phyloP scores from a whole-genome alignment of 2,329 filamentous ascomycete species.

The Arthrobotrys iridis region DNA sequence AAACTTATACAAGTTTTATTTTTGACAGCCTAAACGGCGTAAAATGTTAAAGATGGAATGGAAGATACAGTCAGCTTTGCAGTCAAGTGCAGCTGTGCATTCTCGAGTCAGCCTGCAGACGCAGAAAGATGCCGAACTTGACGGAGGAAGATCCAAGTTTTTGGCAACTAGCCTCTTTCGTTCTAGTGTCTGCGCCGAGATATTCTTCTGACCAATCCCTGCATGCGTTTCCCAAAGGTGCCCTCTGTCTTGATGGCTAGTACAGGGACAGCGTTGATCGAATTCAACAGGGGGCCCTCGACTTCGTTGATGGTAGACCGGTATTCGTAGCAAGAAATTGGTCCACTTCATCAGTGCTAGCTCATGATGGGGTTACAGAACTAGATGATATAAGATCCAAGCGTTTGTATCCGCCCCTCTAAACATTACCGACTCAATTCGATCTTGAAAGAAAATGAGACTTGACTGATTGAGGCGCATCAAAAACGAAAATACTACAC shows the following conservation, averaged over 20 bases:
- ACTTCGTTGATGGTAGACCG: neutral
- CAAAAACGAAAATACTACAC: neutral
- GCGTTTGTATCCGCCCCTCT: neutral
- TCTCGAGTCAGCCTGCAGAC: neutral
- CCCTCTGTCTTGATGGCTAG: constrained; percentile 6
- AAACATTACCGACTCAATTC: neutral
- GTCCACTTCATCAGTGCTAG: neutral
- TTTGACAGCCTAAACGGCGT: too few relatives aligned
- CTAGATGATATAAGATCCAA: constrained; percentile 19
- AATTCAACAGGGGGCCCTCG: neutral
- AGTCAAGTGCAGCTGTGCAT: too few relatives aligned
- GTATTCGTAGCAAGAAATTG: neutral
- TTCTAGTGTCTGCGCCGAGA: constrained; percentile 12
- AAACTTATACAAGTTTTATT: too few relatives aligned
- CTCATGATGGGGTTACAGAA: constrained; percentile 1
- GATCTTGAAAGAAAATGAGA: too few relatives aligned
- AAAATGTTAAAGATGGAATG: too few relatives aligned
- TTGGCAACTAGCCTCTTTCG: constrained; percentile 2
- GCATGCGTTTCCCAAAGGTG: too few relatives aligned
- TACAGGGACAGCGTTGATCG: neutral
- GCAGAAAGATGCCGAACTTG: constrained; percentile 13
- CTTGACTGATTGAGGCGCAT: too few relatives aligned
- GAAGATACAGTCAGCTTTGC: too few relatives aligned
- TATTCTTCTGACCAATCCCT: too few relatives aligned
- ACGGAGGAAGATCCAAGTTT: constrained; percentile 27